Conservation (phyloP, 1,284 basidiomycete genomes). For the Puccinia sorghi region DNA sequence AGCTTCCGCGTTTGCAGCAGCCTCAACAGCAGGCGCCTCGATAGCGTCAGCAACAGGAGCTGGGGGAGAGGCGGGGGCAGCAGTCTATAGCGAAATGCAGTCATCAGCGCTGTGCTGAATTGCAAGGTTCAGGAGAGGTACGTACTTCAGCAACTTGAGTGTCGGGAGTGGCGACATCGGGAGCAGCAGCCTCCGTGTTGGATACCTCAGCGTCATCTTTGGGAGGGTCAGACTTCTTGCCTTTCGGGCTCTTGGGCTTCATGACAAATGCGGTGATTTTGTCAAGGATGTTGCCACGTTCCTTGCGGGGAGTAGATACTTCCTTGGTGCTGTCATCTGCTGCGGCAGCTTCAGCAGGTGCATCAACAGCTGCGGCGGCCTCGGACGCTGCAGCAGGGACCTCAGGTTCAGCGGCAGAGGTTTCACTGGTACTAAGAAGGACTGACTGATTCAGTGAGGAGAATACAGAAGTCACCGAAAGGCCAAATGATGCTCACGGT, state of each 20-base stretch:
- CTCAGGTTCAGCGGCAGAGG: neutral
- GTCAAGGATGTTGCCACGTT: conserved; percentile 47
- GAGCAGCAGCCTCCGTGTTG: neutral
- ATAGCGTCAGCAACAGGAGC: neutral
- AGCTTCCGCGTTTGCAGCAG: neutral
- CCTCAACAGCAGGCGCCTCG: neutral
- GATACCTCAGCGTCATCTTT: conserved; percentile 5
- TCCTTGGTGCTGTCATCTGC: conserved; percentile 27
- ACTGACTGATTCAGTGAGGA: neutral
- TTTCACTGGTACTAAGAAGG: neutral
- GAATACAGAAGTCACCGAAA: neutral
- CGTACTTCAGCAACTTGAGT: conserved; percentile 19
- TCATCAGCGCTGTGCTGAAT: no score
- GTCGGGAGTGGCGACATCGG: neutral
- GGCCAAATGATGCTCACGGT: neutral
- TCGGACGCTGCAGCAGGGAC: no score
- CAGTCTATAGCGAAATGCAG: neutral
- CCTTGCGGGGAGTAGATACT: conserved; percentile 28
- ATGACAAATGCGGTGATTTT: conserved; percentile 46
- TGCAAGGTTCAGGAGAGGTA: neutral
- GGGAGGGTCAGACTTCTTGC: conserved; percentile 33
- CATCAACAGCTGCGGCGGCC: neutral
- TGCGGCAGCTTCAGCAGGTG: neutral
- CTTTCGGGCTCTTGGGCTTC: conserved; percentile 47
- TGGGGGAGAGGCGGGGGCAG: neutral